Conservation (phyloP, 2,329 filamentous ascomycete species). For the Claviceps africana region DNA sequence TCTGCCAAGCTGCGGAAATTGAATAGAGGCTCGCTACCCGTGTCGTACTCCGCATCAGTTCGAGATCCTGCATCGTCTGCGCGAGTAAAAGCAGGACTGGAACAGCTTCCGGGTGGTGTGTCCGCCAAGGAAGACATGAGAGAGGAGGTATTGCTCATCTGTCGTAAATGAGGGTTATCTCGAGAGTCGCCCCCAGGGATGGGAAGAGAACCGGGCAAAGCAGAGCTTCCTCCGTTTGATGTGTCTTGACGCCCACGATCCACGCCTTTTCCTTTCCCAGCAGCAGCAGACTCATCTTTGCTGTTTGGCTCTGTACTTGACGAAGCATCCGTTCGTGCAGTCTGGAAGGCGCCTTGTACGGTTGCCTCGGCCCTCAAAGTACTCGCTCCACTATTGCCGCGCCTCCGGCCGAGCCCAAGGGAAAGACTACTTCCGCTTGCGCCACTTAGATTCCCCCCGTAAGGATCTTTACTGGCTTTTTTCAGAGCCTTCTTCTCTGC, state of each 20-base stretch:
- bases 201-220: slow-evolving; percentile 26
- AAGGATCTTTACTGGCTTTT: slow-evolving; percentile 34
- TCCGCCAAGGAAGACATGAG: slow-evolving; percentile 64
- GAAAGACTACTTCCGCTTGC: slow-evolving; percentile 52
- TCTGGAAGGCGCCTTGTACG: slow-evolving; percentile 28
- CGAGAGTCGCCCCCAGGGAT: slow-evolving; percentile 36
- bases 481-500: slow-evolving; percentile 66
- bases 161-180: slow-evolving; percentile 58
- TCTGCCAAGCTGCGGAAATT: slow-evolving; percentile 82
- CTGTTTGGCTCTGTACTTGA: slow-evolving; percentile 11
- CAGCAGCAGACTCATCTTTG: slow-evolving; percentile 16
- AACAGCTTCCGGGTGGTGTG: slow-evolving; percentile 42
- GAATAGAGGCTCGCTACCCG: slow-evolving; percentile 62
- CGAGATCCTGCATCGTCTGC: slow-evolving; percentile 29
- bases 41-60: slow-evolving; percentile 35
- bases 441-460: slow-evolving; percentile 20
- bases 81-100: slow-evolving; percentile 19
- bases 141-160: slow-evolving; percentile 79
- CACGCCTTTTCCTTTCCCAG: slow-evolving; percentile 55
- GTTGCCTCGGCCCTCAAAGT: slow-evolving; percentile 45
- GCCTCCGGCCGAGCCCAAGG: slow-evolving; percentile 42
- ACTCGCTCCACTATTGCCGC: slow-evolving; percentile 46
- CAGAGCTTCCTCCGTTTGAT: slow-evolving; percentile 16
- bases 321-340: slow-evolving; percentile 12
- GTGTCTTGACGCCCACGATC: slow-evolving; percentile 33